Conservation (phyloP, 1,284 basidiomycete species). For the Trametes pubescens region DNA sequence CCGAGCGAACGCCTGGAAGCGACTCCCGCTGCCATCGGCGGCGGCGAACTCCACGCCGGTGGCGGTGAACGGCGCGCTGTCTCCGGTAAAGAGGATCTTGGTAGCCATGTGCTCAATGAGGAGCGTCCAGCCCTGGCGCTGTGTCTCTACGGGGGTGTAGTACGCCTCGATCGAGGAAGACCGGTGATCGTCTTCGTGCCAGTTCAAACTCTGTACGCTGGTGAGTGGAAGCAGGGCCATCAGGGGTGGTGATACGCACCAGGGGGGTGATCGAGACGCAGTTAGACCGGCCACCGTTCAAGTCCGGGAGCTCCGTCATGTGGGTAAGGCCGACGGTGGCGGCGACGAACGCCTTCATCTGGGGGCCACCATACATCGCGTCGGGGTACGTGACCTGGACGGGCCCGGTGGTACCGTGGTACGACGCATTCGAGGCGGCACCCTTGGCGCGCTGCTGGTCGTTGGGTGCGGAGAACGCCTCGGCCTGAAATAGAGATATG, state of each 20-base stretch:
- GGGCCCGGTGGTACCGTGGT: constrained; percentile 63
- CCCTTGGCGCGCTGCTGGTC: constrained; percentile 56
- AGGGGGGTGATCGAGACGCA: constrained; percentile 63
- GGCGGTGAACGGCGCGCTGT: constrained; percentile 52
- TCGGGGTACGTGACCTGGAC: constrained; percentile 60
- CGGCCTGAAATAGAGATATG: constrained; percentile 46
- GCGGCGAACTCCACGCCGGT: constrained; percentile 61
- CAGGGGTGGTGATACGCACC: constrained; percentile 33
- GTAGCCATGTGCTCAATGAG: constrained; percentile 56
- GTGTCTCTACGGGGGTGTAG: constrained; percentile 47
- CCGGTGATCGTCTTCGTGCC: constrained; percentile 44
- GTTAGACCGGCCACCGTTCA: constrained; percentile 64
- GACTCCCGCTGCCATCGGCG: constrained; percentile 30
- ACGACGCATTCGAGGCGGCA: constrained; percentile 52
- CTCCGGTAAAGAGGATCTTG: constrained; percentile 57
- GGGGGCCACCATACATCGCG: constrained; percentile 64
- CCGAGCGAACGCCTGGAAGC: constrained; percentile 49
- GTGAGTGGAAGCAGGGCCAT: background rate
- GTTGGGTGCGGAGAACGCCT: constrained; percentile 63
- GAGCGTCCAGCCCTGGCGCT: constrained; percentile 46
- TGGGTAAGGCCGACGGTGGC: constrained; percentile 58
- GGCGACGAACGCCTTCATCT: constrained; percentile 58
- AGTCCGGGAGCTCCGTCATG: constrained; percentile 54
- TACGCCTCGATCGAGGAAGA: constrained; percentile 53
- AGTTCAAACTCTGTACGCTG: constrained; percentile 42